Percentiles rank a stretch among this genome's conserved stretches.
Evolutionary conservation across 345 rosid genomes (phyloP).

Genomic region (Raphanus raphanistrum): DNA sequence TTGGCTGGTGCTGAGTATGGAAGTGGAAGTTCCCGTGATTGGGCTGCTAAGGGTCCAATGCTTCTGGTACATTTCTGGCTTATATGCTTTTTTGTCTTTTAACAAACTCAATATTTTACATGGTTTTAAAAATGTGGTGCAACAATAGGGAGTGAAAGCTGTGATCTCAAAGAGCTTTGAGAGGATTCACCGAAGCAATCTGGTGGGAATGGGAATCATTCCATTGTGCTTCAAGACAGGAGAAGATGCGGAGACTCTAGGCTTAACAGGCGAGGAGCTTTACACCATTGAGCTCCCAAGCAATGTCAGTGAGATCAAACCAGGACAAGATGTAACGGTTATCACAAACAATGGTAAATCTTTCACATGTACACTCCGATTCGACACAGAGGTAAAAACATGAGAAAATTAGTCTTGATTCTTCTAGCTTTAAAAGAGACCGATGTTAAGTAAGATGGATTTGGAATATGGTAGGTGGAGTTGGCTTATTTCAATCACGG

Average conservation of each 20-base stretch:
- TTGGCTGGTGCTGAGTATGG: conserved; percentile 95
- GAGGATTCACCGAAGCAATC: conserved; percentile 81
- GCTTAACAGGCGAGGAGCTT: conserved; percentile 79
- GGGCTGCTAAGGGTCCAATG: conserved; percentile 99
- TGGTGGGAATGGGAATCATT: conserved; percentile 89
- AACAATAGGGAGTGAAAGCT: conserved; percentile 84
- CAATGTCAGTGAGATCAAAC: conserved; percentile 64
- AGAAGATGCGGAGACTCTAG: conserved; percentile 76
- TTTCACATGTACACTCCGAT: conserved; percentile 64
- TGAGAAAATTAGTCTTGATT: background rate
- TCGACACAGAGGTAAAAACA: conserved; percentile 75
- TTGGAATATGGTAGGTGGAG: background rate
- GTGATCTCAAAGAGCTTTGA: conserved; percentile 90
- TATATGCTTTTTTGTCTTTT: background rate
- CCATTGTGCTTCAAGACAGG: conserved; percentile 85
- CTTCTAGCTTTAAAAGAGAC: background rate
- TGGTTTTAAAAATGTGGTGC: background rate
- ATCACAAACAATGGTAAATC: conserved; percentile 67
- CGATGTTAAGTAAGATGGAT: background rate
- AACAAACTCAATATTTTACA: background rate
- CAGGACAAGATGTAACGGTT: conserved; percentile 83
- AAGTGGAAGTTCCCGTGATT: conserved; percentile 97
- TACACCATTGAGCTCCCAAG: conserved; percentile 67
- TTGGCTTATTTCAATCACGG: background rate
- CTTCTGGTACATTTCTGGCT: conserved; percentile 54